Percentiles rank a stretch among this genome's conserved stretches.
Evolutionary conservation across 768 basidiomycete genomes (phyloP).

Genomic region (Coprinopsis sp.): DNA sequence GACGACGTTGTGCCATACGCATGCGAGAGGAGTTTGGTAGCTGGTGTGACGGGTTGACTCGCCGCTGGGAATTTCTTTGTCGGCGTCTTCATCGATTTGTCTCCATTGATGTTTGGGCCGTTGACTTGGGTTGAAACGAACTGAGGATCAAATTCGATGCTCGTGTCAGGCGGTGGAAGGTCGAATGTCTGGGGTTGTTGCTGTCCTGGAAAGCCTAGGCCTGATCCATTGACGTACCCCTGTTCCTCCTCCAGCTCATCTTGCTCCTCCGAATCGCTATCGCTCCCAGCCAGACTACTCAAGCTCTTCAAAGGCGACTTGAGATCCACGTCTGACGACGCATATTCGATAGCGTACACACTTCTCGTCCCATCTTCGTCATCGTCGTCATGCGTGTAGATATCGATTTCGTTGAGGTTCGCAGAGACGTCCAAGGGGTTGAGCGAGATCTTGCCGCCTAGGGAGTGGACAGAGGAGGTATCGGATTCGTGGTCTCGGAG

Average conservation of each 20-base stretch:
- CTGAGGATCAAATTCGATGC: background rate
- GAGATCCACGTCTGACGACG: slow-evolving; percentile 11
- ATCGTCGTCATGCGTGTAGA: slow-evolving; percentile 7
- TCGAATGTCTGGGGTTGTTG: slow-evolving; percentile 1
- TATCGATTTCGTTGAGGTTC: background rate
- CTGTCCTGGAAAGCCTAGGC: background rate
- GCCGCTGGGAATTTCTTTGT: too few species aligned
- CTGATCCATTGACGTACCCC: background rate
- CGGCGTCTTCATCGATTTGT: too few species aligned
- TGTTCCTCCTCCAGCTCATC: slow-evolving; percentile 9
- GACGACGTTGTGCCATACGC: too few species aligned
- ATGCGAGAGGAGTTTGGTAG: too few species aligned
- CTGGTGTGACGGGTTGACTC: too few species aligned
- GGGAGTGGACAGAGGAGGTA: slow-evolving; percentile 22
- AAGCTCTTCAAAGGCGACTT: slow-evolving; percentile 26
- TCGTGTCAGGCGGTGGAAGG: slow-evolving; percentile 6
- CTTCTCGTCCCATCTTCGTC: slow-evolving; percentile 3
- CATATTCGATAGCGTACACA: slow-evolving; percentile 11
- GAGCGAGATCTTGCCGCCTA: background rate
- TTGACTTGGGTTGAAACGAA: slow-evolving; percentile 19
- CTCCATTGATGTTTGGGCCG: slow-evolving; percentile 19
- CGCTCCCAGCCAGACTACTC: slow-evolving; percentile 26
- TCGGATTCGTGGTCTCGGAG: slow-evolving; percentile 23
- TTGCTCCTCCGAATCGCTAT: slow-evolving; percentile 19
- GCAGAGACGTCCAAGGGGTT: too few species aligned